A percentile compares a stretch with the other conserved stretches of the same genome.
Conservation (phyloP, 139 green algal species). For the Eudorina sp. region DNA sequence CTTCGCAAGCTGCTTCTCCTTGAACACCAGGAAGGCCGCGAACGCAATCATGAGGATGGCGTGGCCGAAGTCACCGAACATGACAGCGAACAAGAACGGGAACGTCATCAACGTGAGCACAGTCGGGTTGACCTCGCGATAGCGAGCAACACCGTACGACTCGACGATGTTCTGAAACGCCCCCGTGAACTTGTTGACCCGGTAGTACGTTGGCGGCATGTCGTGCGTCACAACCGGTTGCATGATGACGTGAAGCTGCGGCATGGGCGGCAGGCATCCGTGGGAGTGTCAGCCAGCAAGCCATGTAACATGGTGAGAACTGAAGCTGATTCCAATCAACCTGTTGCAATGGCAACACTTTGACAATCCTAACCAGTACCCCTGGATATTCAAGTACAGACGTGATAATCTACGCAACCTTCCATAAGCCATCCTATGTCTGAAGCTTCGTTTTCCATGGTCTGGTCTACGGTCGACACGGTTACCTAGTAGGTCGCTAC, state of each 20-base stretch:
- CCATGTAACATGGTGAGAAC: no score
- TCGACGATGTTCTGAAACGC: slow-evolving; percentile 97
- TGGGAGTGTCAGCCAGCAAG: no score
- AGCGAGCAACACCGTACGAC: slow-evolving; percentile 95
- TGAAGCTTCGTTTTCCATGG: no score
- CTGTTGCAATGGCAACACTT: no score
- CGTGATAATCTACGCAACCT: no score
- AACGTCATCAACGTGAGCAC: slow-evolving; percentile 98
- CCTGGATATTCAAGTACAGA: no score
- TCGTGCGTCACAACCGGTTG: slow-evolving; percentile 88
- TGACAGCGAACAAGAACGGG: slow-evolving; percentile 99
- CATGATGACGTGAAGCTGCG: slow-evolving; percentile 87
- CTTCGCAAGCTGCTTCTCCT: slow-evolving; percentile 85
- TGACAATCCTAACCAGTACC: no score
- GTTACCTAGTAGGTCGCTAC: no score
- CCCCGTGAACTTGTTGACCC: slow-evolving; percentile 92
- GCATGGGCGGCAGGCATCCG: no score
- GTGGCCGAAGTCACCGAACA: slow-evolving; percentile 99
- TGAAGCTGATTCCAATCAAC: no score
- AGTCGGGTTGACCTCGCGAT: slow-evolving; percentile 95
- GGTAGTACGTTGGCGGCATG: slow-evolving; percentile 94
- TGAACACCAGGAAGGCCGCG: slow-evolving; percentile 82
- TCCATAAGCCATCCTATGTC: no score
- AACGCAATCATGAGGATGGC: slow-evolving; percentile 90
- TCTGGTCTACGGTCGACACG: no score